Base-by-base conservation (phyloP, 2,329 filamentous ascomycete genomes). In the Microsporum audouinii region DNA sequence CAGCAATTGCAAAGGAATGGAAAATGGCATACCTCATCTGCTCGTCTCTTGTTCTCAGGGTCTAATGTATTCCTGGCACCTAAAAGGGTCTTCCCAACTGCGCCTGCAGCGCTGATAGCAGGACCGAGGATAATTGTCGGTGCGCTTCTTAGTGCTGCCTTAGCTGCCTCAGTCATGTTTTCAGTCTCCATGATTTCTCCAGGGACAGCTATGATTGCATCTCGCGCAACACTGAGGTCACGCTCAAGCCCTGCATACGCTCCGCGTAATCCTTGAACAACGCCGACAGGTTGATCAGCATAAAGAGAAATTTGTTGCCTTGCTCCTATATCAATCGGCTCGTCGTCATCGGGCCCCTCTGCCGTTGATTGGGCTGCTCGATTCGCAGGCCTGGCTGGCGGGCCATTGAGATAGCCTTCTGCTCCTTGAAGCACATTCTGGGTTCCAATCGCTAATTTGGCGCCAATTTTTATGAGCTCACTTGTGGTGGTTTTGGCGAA, bases 401-500 rank as follows among this genome's bases (percentile, higher is more conserved):
- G 71, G 56, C 69, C 69, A 58, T 66, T 75, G 43, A 96, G 80
- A 64, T 96, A 80, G 17, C 84, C 88, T 73, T 99, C 95, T 0
- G 91, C 91, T 17, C 88, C 88, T 70, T 96, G 88, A 1, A 99
- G 82, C 14, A 91, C 85, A n/a, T 88, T 94, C 69, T 97, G 94
- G 2, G 95, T 96, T 38, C 94, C 94, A 57, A 97, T 89, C 0
- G 92, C 92, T 58, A 97, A 79, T 73, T 96, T 97, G 53, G 94
- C 94, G 10, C 94, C 92, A 0, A 99, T 80, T 68, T 94, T 94
- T 65, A 96, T 88, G n/a, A 97, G 81, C 71, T 96, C 94, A 0
- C 88, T 95, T 2, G 91, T 91, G 0, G 94, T 99, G 0, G 91
- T 96, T 69, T 88, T 91, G 39, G 89, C 91, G 74, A 99, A 99